phyloP scores from a whole-genome alignment of 2,329 filamentous ascomycete species.

The Lachnellula arida region DNA sequence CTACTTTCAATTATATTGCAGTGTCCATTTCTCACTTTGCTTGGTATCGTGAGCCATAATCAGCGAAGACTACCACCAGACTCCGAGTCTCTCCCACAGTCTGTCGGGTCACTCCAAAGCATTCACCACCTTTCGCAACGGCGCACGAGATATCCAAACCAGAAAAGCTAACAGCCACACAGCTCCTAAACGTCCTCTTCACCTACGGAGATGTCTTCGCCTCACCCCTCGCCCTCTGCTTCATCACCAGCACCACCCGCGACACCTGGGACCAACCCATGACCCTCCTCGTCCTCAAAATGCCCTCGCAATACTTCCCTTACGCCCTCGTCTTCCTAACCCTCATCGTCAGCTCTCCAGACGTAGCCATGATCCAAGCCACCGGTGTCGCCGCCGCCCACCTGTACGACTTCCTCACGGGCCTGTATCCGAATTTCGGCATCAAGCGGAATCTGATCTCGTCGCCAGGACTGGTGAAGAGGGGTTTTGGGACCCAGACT shows the following conservation, averaged over 20 bases:
- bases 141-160: neutral
- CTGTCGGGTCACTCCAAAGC: no score
- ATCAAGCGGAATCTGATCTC: conserved; percentile 69
- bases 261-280: conserved; percentile 72
- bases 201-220: conserved; percentile 44
- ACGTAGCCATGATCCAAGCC: conserved; percentile 55
- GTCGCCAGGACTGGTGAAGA: conserved; percentile 49
- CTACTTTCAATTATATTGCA: no score
- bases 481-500: conserved; percentile 6
- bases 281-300: conserved; percentile 73
- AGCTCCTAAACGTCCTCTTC: conserved; percentile 47
- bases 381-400: conserved; percentile 79
- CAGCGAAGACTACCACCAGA: no score
- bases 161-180: conserved; percentile 27
- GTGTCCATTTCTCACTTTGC: no score
- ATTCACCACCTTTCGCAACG: no score
- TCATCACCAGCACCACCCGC: conserved; percentile 76
- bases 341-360: conserved; percentile 60
- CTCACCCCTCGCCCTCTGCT: conserved; percentile 65
- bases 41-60: no score
- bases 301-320: conserved; percentile 75
- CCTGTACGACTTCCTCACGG: conserved; percentile 78
- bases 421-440: conserved; percentile 80
- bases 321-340: conserved; percentile 70
- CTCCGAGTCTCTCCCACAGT: no score